Conservation (phyloP, 768 basidiomycete species). For the Neoboletus brunneissimus region DNA sequence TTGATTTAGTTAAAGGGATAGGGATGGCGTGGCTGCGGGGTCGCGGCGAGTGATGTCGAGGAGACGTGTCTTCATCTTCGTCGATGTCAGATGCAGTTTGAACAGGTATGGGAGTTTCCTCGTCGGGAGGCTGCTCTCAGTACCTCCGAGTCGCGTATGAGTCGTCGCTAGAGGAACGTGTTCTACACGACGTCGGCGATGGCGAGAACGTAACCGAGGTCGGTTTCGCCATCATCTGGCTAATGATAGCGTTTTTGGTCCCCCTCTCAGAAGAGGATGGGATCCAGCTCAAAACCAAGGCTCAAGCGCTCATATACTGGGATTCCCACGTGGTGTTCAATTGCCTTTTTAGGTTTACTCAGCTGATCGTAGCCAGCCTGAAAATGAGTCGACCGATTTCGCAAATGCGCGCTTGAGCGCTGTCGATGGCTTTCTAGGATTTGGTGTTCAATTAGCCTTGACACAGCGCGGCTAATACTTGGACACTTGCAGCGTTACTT, state of each 20-base stretch:
- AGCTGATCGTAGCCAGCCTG: neutral
- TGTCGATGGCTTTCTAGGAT: neutral
- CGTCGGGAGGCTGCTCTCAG: neutral
- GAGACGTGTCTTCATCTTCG: neutral
- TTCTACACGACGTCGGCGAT: neutral
- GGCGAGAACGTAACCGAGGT: neutral
- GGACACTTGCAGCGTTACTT: neutral
- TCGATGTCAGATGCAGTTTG: neutral
- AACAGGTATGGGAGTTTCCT: neutral
- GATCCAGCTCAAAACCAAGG: too few relatives aligned
- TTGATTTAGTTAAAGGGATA: neutral
- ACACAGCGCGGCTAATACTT: neutral
- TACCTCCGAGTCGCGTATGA: neutral
- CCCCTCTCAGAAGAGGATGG: too few relatives aligned
- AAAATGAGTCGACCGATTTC: neutral
- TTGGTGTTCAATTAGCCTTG: neutral
- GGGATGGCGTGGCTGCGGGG: neutral
- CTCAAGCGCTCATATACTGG: too few relatives aligned
- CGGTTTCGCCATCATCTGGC: neutral
- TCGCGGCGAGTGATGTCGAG: neutral
- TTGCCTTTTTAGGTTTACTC: conserved; percentile 9
- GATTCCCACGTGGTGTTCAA: neutral
- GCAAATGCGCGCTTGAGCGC: neutral
- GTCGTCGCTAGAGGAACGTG: neutral
- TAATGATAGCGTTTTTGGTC: neutral